phyloP scores from a whole-genome alignment of 805 yeast genomes.

The Starmerella apis region DNA sequence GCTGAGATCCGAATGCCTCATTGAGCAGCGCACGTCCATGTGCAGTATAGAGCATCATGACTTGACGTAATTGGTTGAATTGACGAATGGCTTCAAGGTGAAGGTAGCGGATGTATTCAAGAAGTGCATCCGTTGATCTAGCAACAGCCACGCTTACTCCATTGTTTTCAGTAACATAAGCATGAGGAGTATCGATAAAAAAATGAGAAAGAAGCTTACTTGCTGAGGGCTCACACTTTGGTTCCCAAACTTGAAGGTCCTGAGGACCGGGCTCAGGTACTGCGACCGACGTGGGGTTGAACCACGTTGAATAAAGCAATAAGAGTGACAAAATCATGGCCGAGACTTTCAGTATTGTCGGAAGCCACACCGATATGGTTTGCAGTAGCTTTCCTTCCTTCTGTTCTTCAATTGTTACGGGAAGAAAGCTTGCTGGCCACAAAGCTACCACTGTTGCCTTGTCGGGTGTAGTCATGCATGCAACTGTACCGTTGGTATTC shows the following conservation, averaged over 20 bases:
- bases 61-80: not conserved
- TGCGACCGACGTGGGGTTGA: not conserved
- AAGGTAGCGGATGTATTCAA: not conserved
- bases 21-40: not conserved
- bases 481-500: not conserved
- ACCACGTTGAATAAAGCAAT: not conserved
- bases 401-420: not conserved
- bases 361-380: not conserved
- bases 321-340: not conserved
- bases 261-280: not conserved
- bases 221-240: not conserved
- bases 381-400: not conserved
- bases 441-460: not conserved
- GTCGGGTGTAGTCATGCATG: slow-evolving; percentile 1
- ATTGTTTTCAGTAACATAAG: not conserved
- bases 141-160: not conserved
- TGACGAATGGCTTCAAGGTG: not conserved
- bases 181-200: not conserved
- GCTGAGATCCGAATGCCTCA: not conserved
- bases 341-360: not conserved
- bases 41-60: not conserved
- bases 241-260: slow-evolving; percentile 2
- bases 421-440: slow-evolving; percentile 1
- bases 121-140: not conserved
- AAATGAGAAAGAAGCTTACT: not conserved